Conservation (phyloP, 257 asterid species). For the Anisodus tanguticus region DNA sequence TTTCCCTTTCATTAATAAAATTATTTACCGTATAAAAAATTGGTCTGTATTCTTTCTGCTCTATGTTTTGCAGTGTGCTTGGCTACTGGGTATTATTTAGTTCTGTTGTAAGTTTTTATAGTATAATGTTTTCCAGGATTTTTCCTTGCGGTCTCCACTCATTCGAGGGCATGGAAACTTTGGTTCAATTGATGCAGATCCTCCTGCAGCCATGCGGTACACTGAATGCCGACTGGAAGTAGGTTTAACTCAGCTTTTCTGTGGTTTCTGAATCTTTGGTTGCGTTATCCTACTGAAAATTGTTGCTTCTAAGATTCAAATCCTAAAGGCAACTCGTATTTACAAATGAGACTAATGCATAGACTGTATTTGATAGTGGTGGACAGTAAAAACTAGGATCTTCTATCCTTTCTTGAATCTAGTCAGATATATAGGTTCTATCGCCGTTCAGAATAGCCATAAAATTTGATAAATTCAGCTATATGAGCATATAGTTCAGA, state of each 20-base stretch:
- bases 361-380: not conserved
- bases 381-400: not conserved
- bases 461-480: not conserved
- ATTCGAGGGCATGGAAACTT: slow-evolving; percentile 97
- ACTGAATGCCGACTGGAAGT: slow-evolving; percentile 99
- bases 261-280: not conserved
- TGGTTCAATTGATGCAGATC: slow-evolving; percentile 98
- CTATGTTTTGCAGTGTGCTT: not conserved
- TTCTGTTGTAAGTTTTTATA: not conserved
- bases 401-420: slow-evolving; percentile 4
- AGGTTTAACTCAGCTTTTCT: slow-evolving; percentile 34
- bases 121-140: slow-evolving; percentile 59
- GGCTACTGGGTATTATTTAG: slow-evolving; percentile 10
- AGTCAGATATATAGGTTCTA: not conserved
- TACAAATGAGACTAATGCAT: not conserved
- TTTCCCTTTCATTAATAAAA: not conserved
- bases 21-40: not conserved
- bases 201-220: slow-evolving; percentile 99
- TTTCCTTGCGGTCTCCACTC: slow-evolving; percentile 94
- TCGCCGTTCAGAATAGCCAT: not conserved
- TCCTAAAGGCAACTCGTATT: slow-evolving; percentile 4
- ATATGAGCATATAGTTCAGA: not conserved
- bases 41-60: not conserved
- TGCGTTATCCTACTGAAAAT: slow-evolving; percentile 21
- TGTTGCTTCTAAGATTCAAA: not conserved